A percentile compares a stretch with the other conserved stretches of the same genome.
Conservation (phyloP, 2,329 filamentous ascomycete genomes). For the Penicillium sp. region DNA sequence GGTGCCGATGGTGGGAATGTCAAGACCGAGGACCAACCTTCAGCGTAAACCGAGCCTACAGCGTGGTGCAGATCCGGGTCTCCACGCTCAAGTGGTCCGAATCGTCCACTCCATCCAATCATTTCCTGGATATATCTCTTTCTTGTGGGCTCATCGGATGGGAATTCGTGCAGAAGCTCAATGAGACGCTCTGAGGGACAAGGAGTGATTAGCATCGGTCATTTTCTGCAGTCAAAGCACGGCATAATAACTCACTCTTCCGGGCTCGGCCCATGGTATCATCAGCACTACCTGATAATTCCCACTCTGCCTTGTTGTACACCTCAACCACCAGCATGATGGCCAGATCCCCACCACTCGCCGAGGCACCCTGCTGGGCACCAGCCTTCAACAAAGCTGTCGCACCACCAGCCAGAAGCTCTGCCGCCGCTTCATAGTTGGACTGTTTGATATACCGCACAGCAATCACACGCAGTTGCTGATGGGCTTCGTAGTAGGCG, state of each 20-base stretch:
- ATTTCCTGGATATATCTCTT: slow-evolving; percentile 90
- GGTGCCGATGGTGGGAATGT: background rate
- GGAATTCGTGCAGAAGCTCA: slow-evolving; percentile 75
- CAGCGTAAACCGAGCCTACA: slow-evolving; percentile 80
- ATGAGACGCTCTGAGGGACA: slow-evolving; percentile 58
- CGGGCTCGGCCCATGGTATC: slow-evolving; percentile 63
- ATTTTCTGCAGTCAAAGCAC: background rate
- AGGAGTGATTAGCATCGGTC: background rate
- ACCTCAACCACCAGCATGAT: slow-evolving; percentile 85
- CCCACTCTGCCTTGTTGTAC: slow-evolving; percentile 80
- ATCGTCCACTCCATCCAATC: slow-evolving; percentile 81
- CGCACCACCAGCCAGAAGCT: slow-evolving; percentile 80
- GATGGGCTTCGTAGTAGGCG: slow-evolving; percentile 96
- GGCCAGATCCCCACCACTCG: slow-evolving; percentile 85
- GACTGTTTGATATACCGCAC: slow-evolving; percentile 85
- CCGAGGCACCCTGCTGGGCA: slow-evolving; percentile 80
- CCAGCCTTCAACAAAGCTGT: slow-evolving; percentile 66
- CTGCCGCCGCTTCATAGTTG: slow-evolving; percentile 81
- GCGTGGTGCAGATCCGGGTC: slow-evolving; percentile 95
- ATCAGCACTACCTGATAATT: slow-evolving; percentile 56
- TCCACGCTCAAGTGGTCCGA: slow-evolving; percentile 82
- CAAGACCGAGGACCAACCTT: slow-evolving; percentile 50
- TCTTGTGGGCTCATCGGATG: slow-evolving; percentile 77
- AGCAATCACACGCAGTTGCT: slow-evolving; percentile 93
- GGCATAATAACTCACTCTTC: slow-evolving; percentile 35